Percentiles rank a stretch among this genome's conserved stretches.
Evolutionary conservation across 805 yeast species (phyloP).

Genomic region (Spathaspora hagerdaliae): DNA sequence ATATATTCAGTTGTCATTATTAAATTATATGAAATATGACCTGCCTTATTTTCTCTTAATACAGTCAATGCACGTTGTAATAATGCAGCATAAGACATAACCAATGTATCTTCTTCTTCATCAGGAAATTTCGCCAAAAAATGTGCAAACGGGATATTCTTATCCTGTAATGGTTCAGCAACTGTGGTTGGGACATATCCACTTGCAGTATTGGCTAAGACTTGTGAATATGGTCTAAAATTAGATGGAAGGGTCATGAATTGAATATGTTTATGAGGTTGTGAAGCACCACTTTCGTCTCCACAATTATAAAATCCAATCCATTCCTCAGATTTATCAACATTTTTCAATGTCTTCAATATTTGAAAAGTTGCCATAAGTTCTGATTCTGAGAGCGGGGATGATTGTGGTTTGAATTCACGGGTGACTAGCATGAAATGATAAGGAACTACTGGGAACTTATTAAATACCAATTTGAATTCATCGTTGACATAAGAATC

Average conservation of each 20-base stretch:
- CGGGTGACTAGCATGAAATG: slow-evolving; percentile 81
- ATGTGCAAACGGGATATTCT: slow-evolving; percentile 75
- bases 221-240: slow-evolving; percentile 56
- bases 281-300: slow-evolving; percentile 87
- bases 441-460: slow-evolving; percentile 76
- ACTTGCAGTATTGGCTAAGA: slow-evolving; percentile 30
- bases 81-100: slow-evolving; percentile 66
- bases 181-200: slow-evolving; percentile 18
- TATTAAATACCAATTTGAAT: slow-evolving; percentile 68
- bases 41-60: slow-evolving; percentile 46
- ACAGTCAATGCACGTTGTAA: slow-evolving; percentile 69
- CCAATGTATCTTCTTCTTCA: slow-evolving; percentile 52
- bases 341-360: slow-evolving; percentile 44
- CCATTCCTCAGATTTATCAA: slow-evolving; percentile 38
- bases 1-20: slow-evolving; percentile 80
- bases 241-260: slow-evolving; percentile 66
- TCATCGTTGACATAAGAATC: slow-evolving; percentile 49
- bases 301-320: slow-evolving; percentile 91
- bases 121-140: slow-evolving; percentile 62
- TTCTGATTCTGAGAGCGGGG: slow-evolving; percentile 72
- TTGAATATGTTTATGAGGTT: slow-evolving; percentile 90
- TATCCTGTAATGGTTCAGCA: slow-evolving; percentile 53
- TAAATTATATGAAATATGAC: slow-evolving; percentile 70
- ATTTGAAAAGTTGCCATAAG: slow-evolving; percentile 55
- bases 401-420: slow-evolving; percentile 64